A percentile compares a stretch with the other conserved stretches of the same genome.
These are phyloP conservation scores for Amorphotheca resinae DNA, from an alignment of 495 filamentous ascomycete genomes.

Conservation along the genomic window DNA sequence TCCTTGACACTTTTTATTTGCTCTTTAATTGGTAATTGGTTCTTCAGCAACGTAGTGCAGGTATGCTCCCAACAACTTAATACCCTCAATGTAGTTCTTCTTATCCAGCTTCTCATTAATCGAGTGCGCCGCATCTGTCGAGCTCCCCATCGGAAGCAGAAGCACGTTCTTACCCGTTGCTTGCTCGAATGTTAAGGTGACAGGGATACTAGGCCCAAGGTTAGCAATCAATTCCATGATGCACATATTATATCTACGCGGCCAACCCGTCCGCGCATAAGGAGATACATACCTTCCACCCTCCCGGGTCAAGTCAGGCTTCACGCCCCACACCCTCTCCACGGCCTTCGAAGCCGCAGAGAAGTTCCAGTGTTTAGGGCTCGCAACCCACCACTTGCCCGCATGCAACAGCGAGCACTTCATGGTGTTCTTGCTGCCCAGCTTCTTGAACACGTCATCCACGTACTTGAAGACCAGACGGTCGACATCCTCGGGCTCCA, in stretches of 20 bases:
- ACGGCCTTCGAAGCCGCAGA: conserved; percentile 83
- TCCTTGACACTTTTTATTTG: neutral
- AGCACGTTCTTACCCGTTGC: conserved; percentile 98
- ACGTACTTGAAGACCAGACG: conserved; percentile 69
- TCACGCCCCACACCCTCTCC: conserved; percentile 78
- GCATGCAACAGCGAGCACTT: conserved; percentile 71
- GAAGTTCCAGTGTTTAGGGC: conserved; percentile 98
- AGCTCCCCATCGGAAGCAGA: conserved; percentile 90
- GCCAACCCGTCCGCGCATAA: too few relatives aligned
- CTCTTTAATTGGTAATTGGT: conserved; percentile 31
- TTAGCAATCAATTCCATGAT: conserved; percentile 4
- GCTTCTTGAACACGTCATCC: conserved; percentile 63
- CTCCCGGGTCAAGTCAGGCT: conserved; percentile 93
- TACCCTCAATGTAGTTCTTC: conserved; percentile 97
- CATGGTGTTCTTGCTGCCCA: conserved; percentile 81
- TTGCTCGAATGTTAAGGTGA: conserved; percentile 94
- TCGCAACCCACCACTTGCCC: conserved; percentile 97
- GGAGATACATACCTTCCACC: conserved; percentile 61
- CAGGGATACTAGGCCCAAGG: conserved; percentile 61
- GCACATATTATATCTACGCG: neutral
- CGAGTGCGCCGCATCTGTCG: conserved; percentile 90
- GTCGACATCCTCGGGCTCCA: conserved; percentile 85
- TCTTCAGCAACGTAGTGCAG: conserved; percentile 95
- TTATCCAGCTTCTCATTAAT: conserved; percentile 98
- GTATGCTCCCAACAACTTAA: conserved; percentile 87